These are phyloP conservation scores for Cantharellus cinnabarinus DNA, from an alignment of 768 basidiomycete species.

Conservation along the genomic window DNA sequence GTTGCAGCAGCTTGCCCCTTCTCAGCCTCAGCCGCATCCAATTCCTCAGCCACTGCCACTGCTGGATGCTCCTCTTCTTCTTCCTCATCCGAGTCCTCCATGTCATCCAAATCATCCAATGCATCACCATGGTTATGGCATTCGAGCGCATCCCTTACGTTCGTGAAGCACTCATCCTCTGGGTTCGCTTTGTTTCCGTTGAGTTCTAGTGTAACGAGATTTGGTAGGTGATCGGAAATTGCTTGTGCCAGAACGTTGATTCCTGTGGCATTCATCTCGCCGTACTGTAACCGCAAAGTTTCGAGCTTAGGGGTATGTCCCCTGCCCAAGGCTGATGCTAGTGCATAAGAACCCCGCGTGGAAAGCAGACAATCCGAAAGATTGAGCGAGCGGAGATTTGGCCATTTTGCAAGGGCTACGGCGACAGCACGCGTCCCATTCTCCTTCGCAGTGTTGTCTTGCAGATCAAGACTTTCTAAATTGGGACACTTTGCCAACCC, in stretches of 20 bases:
- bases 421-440: conserved; percentile 37
- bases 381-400: conserved; percentile 55
- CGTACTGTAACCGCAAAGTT: conserved; percentile 72
- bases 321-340: conserved; percentile 36
- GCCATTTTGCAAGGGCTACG: conserved; percentile 46
- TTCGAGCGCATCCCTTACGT: conserved; percentile 22
- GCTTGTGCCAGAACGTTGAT: conserved; percentile 47
- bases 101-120: conserved; percentile 54
- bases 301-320: conserved; percentile 61
- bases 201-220: conserved; percentile 52
- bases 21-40: neutral
- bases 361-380: conserved; percentile 83
- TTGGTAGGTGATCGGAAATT: conserved; percentile 36
- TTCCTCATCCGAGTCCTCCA: conserved; percentile 35
- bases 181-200: conserved; percentile 47
- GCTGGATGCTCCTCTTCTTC: neutral
- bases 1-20: neutral
- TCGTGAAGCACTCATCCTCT: conserved; percentile 25
- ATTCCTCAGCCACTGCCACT: conserved; percentile 1
- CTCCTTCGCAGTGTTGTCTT: conserved; percentile 65
- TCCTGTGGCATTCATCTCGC: conserved; percentile 58
- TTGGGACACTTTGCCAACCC: conserved; percentile 49
- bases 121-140: conserved; percentile 50
- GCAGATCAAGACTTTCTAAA: conserved; percentile 67
- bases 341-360: conserved; percentile 50